These are phyloP conservation scores for Helichrysum umbraculigerum DNA, from an alignment of 129 eudicot genomes.

Conservation along the genomic window DNA sequence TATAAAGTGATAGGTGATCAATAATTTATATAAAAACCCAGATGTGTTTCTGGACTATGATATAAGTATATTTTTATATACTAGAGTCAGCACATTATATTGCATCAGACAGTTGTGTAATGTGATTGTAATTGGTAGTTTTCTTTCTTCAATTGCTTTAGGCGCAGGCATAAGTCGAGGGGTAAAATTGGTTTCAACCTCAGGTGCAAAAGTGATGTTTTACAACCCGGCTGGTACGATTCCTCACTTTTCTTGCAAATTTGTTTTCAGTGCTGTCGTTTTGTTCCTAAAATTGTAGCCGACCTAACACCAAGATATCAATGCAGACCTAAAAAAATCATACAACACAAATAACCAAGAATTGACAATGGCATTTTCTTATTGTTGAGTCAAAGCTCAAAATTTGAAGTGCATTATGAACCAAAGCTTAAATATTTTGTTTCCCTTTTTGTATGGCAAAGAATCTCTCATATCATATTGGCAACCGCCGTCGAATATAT, in stretches of 20 bases:
- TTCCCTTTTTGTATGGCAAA: neutral
- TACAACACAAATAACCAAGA: neutral
- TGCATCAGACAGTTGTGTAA: slow-evolving; percentile 18
- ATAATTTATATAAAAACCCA: neutral
- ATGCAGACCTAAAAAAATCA: neutral
- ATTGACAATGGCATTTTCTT: neutral
- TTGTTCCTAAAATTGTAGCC: neutral
- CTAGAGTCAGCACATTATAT: slow-evolving; percentile 12
- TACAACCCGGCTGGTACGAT: slow-evolving; percentile 63
- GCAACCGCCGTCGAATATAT: neutral
- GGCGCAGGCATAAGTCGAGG: slow-evolving; percentile 49
- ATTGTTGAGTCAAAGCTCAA: neutral
- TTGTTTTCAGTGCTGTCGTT: slow-evolving; percentile 14
- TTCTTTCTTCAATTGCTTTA: slow-evolving; percentile 36
- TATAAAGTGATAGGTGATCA: neutral
- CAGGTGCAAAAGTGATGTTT: slow-evolving; percentile 36
- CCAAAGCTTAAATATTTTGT: neutral
- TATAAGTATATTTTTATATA: neutral
- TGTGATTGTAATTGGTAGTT: slow-evolving; percentile 31
- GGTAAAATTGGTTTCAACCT: slow-evolving; percentile 39
- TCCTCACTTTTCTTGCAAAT: slow-evolving; percentile 21
- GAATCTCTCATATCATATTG: neutral
- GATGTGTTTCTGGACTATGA: neutral
- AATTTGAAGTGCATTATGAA: neutral
- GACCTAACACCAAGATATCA: neutral